Evolutionary conservation across 78 protist species (phyloP), one percentile per base, ranked within the genome.

Genomic region (Dictyostelium citrinum): DNA sequence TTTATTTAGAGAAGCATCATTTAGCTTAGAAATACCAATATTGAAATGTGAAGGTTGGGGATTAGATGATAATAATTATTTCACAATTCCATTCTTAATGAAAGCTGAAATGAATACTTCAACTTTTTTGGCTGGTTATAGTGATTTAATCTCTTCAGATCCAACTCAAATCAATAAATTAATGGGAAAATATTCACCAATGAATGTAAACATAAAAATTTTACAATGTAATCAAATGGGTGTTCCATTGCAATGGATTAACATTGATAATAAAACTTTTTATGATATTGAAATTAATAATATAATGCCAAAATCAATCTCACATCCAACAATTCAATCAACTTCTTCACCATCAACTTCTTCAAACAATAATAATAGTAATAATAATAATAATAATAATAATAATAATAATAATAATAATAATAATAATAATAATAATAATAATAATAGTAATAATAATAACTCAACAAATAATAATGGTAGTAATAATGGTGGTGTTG

Each of bases 11-110:
- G 93, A 88, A n/a, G 93, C 93, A 88, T 78, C 93, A 27, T 88
- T 79, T 46, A 46, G 75, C 29, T 27, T 88, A 29, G 81, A 88
- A 11, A 46, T 88, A 9, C 93, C 93, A 76, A 4, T 88, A 11
- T 43, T 88, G 81, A 88, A 88, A 67, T 88, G 93, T 78, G 93
- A 88, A 78, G 76, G 80, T 78, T 88, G 93, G 93, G 77, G 93
- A 78, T 17, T 10, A 2, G 77, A 70, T 70, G 93, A 88, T 33
- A 77, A 76, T 31, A 72, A 14, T 49, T 88, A 88, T 78, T 72
- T 41, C 14, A 78, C 93, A 12, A 88, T 88, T 46, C 93, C 93
- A 61, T 88, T 88, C 55, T 67, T 58, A 35, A 70, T 74, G 55
- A 55, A 79, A n/a, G 93, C 93, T 2, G 93, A 88, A 55, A 51